Percentiles rank a stretch among this genome's conserved stretches.
Conservation (phyloP, 1,284 basidiomycete genomes). For the Kwoniella shivajii region DNA sequence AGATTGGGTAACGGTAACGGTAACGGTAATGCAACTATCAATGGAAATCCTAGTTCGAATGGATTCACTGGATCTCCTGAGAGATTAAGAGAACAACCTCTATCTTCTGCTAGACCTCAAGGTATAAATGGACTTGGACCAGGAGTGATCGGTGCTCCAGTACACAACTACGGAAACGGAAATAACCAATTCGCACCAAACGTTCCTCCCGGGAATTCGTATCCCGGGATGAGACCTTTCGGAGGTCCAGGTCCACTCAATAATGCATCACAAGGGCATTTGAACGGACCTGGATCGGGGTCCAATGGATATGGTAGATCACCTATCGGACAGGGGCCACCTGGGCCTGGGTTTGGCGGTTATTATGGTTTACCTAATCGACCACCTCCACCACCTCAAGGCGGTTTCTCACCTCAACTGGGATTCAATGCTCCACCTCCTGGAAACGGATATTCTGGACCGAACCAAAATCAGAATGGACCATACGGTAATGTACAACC, state of each 20-base stretch:
- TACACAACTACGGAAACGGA: background rate
- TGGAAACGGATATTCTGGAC: background rate
- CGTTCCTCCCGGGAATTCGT: background rate
- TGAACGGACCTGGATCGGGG: constrained; percentile 19
- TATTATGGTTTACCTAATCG: constrained; percentile 23
- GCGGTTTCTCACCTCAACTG: constrained; percentile 15
- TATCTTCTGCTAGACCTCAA: background rate
- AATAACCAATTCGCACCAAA: background rate
- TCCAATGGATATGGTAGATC: constrained; percentile 24
- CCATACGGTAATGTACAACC: background rate
- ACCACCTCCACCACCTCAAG: constrained; percentile 20
- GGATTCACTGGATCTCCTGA: constrained; percentile 4
- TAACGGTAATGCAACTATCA: background rate
- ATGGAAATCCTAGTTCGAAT: background rate
- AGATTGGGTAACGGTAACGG: background rate
- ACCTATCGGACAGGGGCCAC: background rate
- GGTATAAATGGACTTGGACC: background rate
- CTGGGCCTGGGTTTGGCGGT: constrained; percentile 16
- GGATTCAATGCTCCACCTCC: constrained; percentile 5
- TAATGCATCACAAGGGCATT: background rate
- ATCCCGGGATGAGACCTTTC: background rate
- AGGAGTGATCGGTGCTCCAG: background rate
- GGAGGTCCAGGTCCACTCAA: background rate
- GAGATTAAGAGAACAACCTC: constrained; percentile 3
- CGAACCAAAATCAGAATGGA: background rate